Evolutionary conservation across 108 stramenopile genomes (phyloP), one percentile per base, ranked within the genome.

Genomic region (Epithemia pelagica): DNA sequence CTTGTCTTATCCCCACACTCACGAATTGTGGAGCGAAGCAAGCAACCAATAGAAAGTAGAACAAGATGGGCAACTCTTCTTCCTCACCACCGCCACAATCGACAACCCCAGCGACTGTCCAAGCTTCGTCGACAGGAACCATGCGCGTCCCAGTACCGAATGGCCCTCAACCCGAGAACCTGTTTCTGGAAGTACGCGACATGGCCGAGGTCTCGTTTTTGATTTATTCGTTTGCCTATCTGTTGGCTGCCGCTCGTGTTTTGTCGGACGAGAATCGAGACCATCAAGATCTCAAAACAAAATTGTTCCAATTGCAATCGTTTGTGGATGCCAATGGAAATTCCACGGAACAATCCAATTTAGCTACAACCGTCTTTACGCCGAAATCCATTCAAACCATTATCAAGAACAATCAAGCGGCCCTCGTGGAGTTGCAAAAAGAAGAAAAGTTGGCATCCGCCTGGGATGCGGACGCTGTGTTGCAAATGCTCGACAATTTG

Each of bases 121-220:
- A n/a, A n/a, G n/a, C n/a, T n/a, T n/a, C n/a, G n/a, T n/a, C n/a
- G n/a, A n/a, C n/a, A n/a, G n/a, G n/a, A n/a, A n/a, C n/a, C n/a
- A n/a, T n/a, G n/a, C n/a, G n/a, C n/a, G n/a, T n/a, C n/a, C n/a
- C n/a, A n/a, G n/a, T n/a, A n/a, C n/a, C n/a, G n/a, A n/a, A n/a
- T n/a, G n/a, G n/a, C n/a, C n/a, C n/a, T n/a, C n/a, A 46, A 46
- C 61, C 61, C 7, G 61, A 61, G 61, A 61, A 61, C 19, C 28
- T 61, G 26, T 61, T 30, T 30, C 8, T 61, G 27, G 27, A 61
- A 61, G 18, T 61, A 28, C 24, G 24, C 21, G 61, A 61, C 28
- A 61, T 61, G 61, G 61, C 61, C 27, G 3, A 27, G 7, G 28
- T 61, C 3, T 27, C 61, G 21, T 61, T 30, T 28, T 29, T 61